phyloP scores from a whole-genome alignment of 805 yeast genomes.

The Ogataea methanolica region DNA sequence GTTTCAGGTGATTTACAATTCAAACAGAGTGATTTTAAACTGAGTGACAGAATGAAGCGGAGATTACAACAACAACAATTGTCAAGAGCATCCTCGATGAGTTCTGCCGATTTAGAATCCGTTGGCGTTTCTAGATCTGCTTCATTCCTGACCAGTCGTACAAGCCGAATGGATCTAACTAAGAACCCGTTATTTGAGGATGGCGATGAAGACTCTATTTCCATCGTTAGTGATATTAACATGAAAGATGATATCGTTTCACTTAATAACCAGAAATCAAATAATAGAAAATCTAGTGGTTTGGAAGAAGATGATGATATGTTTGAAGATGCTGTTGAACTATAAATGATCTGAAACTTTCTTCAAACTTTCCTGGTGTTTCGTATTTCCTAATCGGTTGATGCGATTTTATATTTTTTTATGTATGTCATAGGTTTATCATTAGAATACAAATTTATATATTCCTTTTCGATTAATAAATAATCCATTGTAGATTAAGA shows the following conservation, averaged over 20 bases:
- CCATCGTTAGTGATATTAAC: conserved; percentile 1
- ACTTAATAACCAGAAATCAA: background rate
- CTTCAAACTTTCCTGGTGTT: background rate
- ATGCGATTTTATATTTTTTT: background rate
- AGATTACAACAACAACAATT: conserved; percentile 19
- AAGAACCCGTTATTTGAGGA: conserved; percentile 15
- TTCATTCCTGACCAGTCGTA: conserved; percentile 17
- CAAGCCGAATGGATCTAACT: conserved; percentile 12
- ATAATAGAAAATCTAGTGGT: background rate
- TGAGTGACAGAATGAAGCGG: conserved; percentile 28
- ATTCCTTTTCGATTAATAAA: too few relatives aligned
- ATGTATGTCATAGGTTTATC: background rate
- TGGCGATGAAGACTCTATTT: conserved; percentile 6
- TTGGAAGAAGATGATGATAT: conserved; percentile 10
- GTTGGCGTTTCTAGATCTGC: conserved; percentile 14
- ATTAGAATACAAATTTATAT: too few relatives aligned
- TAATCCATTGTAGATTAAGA: too few relatives aligned
- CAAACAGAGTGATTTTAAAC: conserved; percentile 21
- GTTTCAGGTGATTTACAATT: conserved; percentile 15
- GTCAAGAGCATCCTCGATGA: conserved; percentile 18
- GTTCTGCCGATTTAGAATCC: conserved; percentile 19
- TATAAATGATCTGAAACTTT: background rate
- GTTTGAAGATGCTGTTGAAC: conserved; percentile 22
- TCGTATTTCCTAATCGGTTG: background rate
- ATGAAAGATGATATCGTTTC: conserved; percentile 2